Evolutionary conservation across 495 filamentous ascomycete species (phyloP).

Genomic region (Articulospora tetracladia): DNA sequence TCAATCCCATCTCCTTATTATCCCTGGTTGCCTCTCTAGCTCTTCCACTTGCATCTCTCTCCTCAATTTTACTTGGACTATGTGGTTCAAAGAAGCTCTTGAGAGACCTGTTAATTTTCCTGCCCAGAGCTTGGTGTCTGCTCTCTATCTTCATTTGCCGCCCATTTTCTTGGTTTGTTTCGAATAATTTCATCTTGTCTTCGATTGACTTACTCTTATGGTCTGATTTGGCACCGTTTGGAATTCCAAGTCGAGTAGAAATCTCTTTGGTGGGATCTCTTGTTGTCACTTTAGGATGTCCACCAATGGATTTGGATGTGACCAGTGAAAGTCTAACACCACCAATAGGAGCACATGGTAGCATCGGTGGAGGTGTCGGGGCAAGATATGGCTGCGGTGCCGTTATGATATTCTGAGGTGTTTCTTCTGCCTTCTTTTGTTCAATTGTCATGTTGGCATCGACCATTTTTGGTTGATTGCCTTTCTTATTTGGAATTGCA

Average conservation of each 20-base stretch:
- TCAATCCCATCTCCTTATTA: neutral
- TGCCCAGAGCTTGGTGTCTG: neutral
- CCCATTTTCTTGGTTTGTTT: neutral
- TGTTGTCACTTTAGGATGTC: too few species aligned
- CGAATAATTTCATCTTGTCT: conserved; percentile 13
- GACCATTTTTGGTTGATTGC: neutral
- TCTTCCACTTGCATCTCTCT: neutral
- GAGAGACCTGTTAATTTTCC: conserved; percentile 8
- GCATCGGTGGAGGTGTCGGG: neutral
- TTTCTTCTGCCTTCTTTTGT: too few species aligned
- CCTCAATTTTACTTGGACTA: conserved; percentile 12
- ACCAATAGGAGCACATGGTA: neutral
- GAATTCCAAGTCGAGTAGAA: neutral
- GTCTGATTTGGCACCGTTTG: neutral
- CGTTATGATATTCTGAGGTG: too few species aligned
- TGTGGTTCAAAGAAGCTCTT: conserved; percentile 29
- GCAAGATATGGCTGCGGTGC: too few species aligned
- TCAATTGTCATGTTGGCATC: too few species aligned
- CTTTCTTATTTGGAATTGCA: neutral
- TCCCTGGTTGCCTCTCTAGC: neutral
- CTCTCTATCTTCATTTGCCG: neutral
- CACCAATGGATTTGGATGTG: too few species aligned
- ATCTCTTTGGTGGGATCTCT: too few species aligned
- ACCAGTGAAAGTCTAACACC: too few species aligned
- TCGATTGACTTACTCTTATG: conserved; percentile 1